These are phyloP conservation scores for Pyrenula massariospora DNA, from an alignment of 495 filamentous ascomycete species.

Conservation along the genomic window DNA sequence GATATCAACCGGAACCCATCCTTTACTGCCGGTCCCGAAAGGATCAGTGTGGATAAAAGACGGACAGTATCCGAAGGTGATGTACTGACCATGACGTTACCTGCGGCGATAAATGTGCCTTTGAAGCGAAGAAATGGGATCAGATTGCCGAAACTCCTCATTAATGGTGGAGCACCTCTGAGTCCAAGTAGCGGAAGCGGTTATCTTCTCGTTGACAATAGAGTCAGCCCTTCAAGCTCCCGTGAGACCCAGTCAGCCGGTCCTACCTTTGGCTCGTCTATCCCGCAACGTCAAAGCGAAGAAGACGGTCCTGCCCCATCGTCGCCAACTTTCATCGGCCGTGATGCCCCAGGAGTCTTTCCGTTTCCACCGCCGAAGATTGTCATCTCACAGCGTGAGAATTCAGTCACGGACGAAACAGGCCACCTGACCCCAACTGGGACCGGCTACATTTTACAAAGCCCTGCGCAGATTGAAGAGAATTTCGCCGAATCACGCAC, in stretches of 20 bases:
- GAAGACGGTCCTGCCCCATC: not conserved
- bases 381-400: not conserved
- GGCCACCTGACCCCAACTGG: not conserved
- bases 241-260: not conserved
- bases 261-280: not conserved
- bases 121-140: conserved; percentile 1
- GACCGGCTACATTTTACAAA: not conserved
- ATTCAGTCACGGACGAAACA: not conserved
- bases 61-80: not conserved
- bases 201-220: not conserved
- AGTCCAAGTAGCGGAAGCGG: not conserved
- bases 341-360: conserved; percentile 1
- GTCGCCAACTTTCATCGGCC: conserved; percentile 2
- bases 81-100: not conserved
- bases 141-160: not conserved
- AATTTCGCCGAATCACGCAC: not conserved
- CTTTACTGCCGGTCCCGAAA: conserved; percentile 7
- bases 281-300: not conserved
- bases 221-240: not conserved
- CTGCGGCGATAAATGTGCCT: not conserved
- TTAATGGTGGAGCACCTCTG: not conserved
- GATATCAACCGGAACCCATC: conserved; percentile 9
- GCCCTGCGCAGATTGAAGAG: conserved; percentile 3
- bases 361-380: conserved; percentile 1
- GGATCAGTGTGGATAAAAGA: conserved; percentile 4